phyloP scores from a whole-genome alignment of 306 rosid species.

The Sechiopsis laciniata region DNA sequence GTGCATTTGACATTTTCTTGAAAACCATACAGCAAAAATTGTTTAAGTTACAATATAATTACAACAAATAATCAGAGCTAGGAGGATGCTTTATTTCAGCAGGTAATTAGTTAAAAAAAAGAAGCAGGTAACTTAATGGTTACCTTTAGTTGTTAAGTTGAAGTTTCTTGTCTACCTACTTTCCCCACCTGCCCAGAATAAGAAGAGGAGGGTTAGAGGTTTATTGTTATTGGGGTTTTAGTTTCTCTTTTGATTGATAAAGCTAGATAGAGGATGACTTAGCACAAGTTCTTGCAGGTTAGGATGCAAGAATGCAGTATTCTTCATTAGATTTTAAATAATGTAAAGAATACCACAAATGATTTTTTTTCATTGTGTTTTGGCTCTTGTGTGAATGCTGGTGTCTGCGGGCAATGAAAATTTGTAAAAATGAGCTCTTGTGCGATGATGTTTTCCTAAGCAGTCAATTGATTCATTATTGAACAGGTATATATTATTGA shows the following conservation, averaged over 20 bases:
- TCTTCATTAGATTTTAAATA: not conserved
- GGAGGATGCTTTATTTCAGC: not conserved
- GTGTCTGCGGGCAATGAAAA: not conserved
- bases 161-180: not conserved
- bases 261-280: not conserved
- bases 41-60: not conserved
- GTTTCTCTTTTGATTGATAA: not conserved
- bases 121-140: not conserved
- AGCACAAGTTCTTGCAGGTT: not conserved
- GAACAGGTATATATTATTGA: no score
- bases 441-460: not conserved
- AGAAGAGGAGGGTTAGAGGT: not conserved
- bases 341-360: not conserved
- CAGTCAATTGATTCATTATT: no score
- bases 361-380: not conserved
- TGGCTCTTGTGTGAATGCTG: slow-evolving; percentile 10
- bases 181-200: not conserved
- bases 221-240: not conserved
- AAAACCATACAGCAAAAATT: not conserved
- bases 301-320: not conserved
- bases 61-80: not conserved
- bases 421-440: not conserved
- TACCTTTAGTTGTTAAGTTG: not conserved
- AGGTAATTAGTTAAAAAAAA: no score
- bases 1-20: not conserved